Evolutionary conservation across 192 early-diverging fungal species (phyloP).

Genomic region (Umbelopsis sp.): DNA sequence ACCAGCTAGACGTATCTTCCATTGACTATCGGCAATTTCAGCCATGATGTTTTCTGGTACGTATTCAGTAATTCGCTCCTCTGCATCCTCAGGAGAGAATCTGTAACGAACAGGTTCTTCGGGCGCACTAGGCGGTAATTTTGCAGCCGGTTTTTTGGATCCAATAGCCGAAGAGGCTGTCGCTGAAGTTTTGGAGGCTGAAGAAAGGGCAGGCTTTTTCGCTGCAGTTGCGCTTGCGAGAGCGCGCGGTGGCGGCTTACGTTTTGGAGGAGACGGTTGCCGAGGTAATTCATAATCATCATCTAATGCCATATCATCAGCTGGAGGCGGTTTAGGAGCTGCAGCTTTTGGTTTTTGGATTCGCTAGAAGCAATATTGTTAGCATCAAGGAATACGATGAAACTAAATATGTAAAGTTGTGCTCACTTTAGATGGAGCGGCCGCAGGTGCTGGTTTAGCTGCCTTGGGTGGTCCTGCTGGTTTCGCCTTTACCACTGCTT

Average conservation of each 20-base stretch:
- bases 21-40: constrained; percentile 70
- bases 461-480: constrained; percentile 51
- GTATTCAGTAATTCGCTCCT: constrained; percentile 63
- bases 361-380: background rate
- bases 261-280: constrained; percentile 36
- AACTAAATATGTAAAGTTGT: background rate
- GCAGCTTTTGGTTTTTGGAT: constrained; percentile 32
- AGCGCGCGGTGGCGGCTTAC: constrained; percentile 35
- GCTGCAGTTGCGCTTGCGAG: constrained; percentile 36
- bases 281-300: constrained; percentile 24
- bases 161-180: constrained; percentile 33
- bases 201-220: constrained; percentile 42
- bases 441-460: constrained; percentile 28
- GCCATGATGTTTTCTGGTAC: constrained; percentile 62
- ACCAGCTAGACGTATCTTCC: constrained; percentile 90
- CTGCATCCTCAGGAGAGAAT: constrained; percentile 75
- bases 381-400: too few species aligned
- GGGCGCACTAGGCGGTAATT: constrained; percentile 42
- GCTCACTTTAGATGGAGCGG: background rate
- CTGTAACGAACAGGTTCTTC: constrained; percentile 70
- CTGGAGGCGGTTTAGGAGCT: constrained; percentile 17
- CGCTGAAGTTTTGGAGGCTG: constrained; percentile 37
- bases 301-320: constrained; percentile 43
- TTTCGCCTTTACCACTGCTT: constrained; percentile 82
- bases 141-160: constrained; percentile 41